Base-by-base conservation (phyloP, 2,329 filamentous ascomycete genomes). In the Shiraia sp. region DNA sequence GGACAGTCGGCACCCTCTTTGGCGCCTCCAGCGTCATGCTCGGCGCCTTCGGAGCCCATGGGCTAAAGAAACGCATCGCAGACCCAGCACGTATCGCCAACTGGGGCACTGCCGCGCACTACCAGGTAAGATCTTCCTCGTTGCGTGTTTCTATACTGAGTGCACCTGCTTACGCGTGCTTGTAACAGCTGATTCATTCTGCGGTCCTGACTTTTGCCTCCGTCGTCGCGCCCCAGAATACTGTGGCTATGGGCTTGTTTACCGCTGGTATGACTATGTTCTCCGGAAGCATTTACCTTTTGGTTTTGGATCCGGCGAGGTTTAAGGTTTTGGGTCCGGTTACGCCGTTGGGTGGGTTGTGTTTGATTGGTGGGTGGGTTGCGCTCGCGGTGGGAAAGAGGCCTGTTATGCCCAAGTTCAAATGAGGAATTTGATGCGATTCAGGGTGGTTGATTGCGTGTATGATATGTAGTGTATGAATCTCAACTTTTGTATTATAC, bases 1-100 rank as follows among this genome's bases (percentile, higher is more conserved):
- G 79, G 79, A 81, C 78, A 28, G 68, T 84, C 37, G 83, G 81
- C 47, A 82, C 79, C 58, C 63, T 86, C 37, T 83, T 78, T 59
- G 83, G 82, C 65, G 83, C 82, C 8, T 70, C 77, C 4, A 77
- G 79, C 59, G 83, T 87, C 34, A 73, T 73, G 12, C 64, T 86
- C 40, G 83, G 83, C 23, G 84, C 84, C 0, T 87, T 87, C 65
- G 84, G 84, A 25, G 82, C 83, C 10, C 84, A 87, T 61, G 83
- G 83, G 9, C 72, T 87, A 28, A 86, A 85, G 70, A 76, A 76
- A 45, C 72, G 73, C 51, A 80, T 85, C 58, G 59, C 76, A 8
- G 82, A 86, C 52, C 82, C 83, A 3, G 66, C 73, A 10, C 75
- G 75, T 46, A 65, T 86, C 28, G 77, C 80, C 5, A 85, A 75